Evolutionary conservation across 805 yeast species (phyloP), one percentile per base, ranked within the genome.

Genomic region (Suhomyces canberraensis): DNA sequence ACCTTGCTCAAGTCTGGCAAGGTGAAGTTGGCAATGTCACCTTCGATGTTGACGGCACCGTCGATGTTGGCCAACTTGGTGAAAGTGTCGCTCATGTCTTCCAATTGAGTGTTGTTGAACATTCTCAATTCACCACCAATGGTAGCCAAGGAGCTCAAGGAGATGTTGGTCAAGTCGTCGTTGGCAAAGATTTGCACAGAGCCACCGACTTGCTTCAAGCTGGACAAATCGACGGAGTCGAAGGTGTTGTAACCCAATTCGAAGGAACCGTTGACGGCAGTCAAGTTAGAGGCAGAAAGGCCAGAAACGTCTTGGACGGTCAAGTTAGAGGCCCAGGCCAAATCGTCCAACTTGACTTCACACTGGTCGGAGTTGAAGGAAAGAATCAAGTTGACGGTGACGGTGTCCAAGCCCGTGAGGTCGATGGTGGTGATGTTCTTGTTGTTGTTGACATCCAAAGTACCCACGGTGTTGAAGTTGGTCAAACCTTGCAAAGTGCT

Each of bases 261-360:
- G 28, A 65, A 55, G 18, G 73, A 53, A 32, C 73, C 73, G 51
- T 68, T 68, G 35, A 66, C 69, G 25, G 56, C 41, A 32, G 64
- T 47, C 52, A 68, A 60, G 52, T 58, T 55, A 18, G 49, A 29
- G 36, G 58, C 60, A 31, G 56, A 50, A 21, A 68, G 40, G n/a
- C 49, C 47, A 18, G 53, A 48, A 26, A 58, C 63, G 47, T 68
- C 73, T 52, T 68, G 73, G 33, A 68, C 46, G 39, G 72, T 67
- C 51, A 68, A 58, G 58, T 68, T 68, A 29, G 71, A 58, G 25
- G 73, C 69, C 66, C 67, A 64, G 29, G 44, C 33, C 53, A 68
- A 64, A 40, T 50, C 43, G 40, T 64, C 63, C 48, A 68, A 55
- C 29, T 44, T 52, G 37, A 64, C 51, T 21, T 50, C 47, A 46